Evolutionary conservation across 495 filamentous ascomycete species (phyloP), one percentile per base, ranked within the genome.

Genomic region (Hyaloscypha finlandica): DNA sequence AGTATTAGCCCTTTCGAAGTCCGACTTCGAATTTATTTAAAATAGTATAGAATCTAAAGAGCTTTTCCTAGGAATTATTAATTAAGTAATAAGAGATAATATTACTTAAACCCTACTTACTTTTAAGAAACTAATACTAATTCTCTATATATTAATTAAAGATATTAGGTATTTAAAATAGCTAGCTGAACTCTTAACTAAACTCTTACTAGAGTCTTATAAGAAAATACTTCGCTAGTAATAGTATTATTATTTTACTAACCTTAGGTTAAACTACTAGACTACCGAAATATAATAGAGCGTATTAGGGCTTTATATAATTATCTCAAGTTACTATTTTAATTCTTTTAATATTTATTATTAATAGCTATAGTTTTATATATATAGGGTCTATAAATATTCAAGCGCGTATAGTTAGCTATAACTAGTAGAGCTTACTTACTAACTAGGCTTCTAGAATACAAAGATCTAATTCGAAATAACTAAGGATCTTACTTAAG

Each of bases 321-420:
- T 2, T 25, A 25, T 25, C 2, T 25, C 2, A 25, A 25, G 25
- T 25, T 25, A 25, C 25, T 25, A 45, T 56, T 12, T 64, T 30
- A 61, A 68, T 54, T 16, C 25, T 63, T 68, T 68, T 59, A 54
- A 68, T 48, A 31, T 59, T 42, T 37, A 3, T 31, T 68, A 68
- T 64, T 53, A 68, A 64, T 53, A 68, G 33, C 31, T 68, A 63
- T 68, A 30, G 66, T 45, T 68, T 35, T 68, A 60, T 29, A 14
- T 53, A 9, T 68, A 58, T 64, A 19, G 59, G n/a, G 39, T 68
- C 14, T 68, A 42, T 8, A 63, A 68, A 39, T 32, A 45, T 39
- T 6, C 29, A 2, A 68, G 59, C 29, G 51, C 53, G 6, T 68
- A 68, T 31, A 48, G 60, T 29, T 32, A 11, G 11, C 48, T 64